Evolutionary conservation across 495 filamentous ascomycete species (phyloP), one percentile per base, ranked within the genome.

Genomic region (Penicillium goetzii): DNA sequence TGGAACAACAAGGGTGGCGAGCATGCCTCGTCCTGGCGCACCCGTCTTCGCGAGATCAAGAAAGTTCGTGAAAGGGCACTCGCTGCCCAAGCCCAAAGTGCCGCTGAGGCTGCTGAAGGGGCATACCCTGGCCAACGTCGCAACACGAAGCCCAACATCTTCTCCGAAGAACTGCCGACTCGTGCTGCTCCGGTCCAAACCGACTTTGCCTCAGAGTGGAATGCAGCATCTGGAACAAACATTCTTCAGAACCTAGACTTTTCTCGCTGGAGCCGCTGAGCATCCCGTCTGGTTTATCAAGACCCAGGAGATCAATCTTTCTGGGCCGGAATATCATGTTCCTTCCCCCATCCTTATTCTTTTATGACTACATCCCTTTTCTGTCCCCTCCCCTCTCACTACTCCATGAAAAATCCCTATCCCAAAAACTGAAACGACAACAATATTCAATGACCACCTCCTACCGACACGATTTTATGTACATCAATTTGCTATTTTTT

Each of bases 11-110:
- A 90, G 59, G 89, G 89, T 40, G 90, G 91, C 60, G 93, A 97
- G 76, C 86, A 97, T 68, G 81, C 94, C 12, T 96, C 92, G 0
- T 90, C 91, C 17, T 97, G 95, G 93, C 87, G 92, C 30, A 91
- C 89, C 58, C 87, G 95, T 53, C 83, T 98, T 6, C 86, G 88
- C 26, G 89, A 95, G 70, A 96, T 99, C 69, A 89, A 89, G 67
- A 82, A 85, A 56, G 83, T 99, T 30, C 85, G 93, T 38, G 91
- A 96, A 64, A 74, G 78, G 71, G 71, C 70, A 62, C 61, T 80
- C 12, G 69, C 64, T 8, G 64, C 71, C 9, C 80, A 77, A 30
- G 66, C 68, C 2, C 72, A 77, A 55, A 67, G 58, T 32, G 34
- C 73, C 1, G 34, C 73, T 1, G 80, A 79, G 53, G 58, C 68